A percentile compares a stretch with the other conserved stretches of the same genome.
phyloP scores from a whole-genome alignment of 176 grass and related monocot species.

The Dendrocalamus sinicus region DNA sequence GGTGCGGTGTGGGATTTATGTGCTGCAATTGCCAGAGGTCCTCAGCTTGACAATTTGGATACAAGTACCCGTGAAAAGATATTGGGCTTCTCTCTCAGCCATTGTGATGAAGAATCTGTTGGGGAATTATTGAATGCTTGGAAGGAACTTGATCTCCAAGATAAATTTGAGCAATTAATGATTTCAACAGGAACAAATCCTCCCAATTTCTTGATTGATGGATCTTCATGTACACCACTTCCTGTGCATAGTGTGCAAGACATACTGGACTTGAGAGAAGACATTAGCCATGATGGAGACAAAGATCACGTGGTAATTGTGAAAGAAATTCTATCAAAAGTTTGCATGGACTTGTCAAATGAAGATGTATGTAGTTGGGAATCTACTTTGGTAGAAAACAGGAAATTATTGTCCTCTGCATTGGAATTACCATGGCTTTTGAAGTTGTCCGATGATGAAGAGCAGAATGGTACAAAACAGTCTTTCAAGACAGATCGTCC shows the following conservation, averaged over 20 bases:
- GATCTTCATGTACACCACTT: constrained; percentile 55
- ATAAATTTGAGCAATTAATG: constrained; percentile 74
- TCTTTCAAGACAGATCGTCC: constrained; percentile 47
- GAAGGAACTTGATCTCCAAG: constrained; percentile 85
- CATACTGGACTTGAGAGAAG: constrained; percentile 64
- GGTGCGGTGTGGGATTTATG: constrained; percentile 88
- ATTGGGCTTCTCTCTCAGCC: constrained; percentile 79
- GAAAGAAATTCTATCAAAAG: constrained; percentile 69
- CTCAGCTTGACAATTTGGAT: constrained; percentile 83
- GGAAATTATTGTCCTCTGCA: constrained; percentile 65
- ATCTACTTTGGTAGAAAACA: constrained; percentile 64
- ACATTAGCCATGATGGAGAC: constrained; percentile 44
- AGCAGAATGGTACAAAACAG: constrained; percentile 51
- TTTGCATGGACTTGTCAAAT: constrained; percentile 61
- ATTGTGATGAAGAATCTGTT: constrained; percentile 85
- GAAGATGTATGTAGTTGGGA: constrained; percentile 59
- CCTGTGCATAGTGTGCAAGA: constrained; percentile 60
- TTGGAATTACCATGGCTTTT: constrained; percentile 86
- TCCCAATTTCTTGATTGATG: constrained; percentile 61
- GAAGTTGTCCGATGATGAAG: constrained; percentile 66
- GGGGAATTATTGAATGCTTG: constrained; percentile 90
- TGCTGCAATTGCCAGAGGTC: constrained; percentile 84
- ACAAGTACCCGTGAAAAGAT: constrained; percentile 68
- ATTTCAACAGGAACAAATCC: constrained; percentile 59
- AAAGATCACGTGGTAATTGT: constrained; percentile 51